Evolutionary conservation across 192 early-diverging fungal genomes (phyloP).

Genomic region (Bifiguratus adelaidae): DNA sequence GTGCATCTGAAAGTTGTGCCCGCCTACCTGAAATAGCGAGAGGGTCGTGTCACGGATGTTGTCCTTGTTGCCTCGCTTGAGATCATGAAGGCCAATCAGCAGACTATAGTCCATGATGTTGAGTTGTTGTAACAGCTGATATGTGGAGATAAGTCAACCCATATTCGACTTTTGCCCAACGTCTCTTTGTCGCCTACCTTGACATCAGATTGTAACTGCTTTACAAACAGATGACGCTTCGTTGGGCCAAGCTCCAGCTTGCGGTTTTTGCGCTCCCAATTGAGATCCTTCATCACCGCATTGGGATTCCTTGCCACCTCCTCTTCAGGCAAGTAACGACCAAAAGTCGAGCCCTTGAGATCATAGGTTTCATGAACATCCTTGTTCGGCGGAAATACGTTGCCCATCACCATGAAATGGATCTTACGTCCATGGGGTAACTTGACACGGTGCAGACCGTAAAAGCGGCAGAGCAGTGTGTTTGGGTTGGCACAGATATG

Average conservation of each 20-base stretch:
- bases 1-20: too few species aligned
- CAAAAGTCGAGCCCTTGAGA: constrained; percentile 89
- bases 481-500: constrained; percentile 83
- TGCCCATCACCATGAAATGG: constrained; percentile 99
- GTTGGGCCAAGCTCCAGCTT: constrained; percentile 73
- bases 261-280: constrained; percentile 74
- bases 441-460: constrained; percentile 94
- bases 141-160: neutral
- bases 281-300: constrained; percentile 94
- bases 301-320: constrained; percentile 69
- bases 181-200: constrained; percentile 25
- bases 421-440: constrained; percentile 87
- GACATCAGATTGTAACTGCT: constrained; percentile 84
- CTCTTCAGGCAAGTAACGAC: constrained; percentile 68
- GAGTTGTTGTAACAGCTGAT: constrained; percentile 56
- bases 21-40: constrained; percentile 67
- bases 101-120: constrained; percentile 99
- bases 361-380: constrained; percentile 97
- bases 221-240: constrained; percentile 69
- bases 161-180: neutral
- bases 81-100: constrained; percentile 85
- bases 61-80: constrained; percentile 72
- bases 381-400: constrained; percentile 93
- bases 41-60: constrained; percentile 90
- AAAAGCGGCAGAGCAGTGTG: constrained; percentile 89